phyloP scores from a whole-genome alignment of 2,329 filamentous ascomycete species.

The Chrysoporthe deuterocubensis region DNA sequence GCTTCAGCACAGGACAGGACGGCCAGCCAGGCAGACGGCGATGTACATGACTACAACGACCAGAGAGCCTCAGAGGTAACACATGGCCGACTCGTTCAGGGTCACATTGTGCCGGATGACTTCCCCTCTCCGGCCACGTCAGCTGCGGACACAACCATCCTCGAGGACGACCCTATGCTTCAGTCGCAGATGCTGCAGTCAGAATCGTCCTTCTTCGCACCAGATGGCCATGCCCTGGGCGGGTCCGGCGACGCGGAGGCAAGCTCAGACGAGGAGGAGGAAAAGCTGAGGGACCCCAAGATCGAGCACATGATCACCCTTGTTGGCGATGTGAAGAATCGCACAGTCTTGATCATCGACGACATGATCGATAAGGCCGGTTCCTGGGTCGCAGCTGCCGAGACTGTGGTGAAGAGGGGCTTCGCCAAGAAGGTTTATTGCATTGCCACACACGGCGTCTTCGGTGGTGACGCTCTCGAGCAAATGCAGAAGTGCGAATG shows the following conservation, averaged over 20 bases:
- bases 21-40: conserved; percentile 45
- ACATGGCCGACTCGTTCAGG: conserved; percentile 86
- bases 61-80: conserved; percentile 87
- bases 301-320: conserved; percentile 95
- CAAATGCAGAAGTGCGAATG: conserved; percentile 91
- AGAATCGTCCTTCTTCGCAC: conserved; percentile 77
- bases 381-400: conserved; percentile 96
- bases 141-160: conserved; percentile 66
- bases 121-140: conserved; percentile 79
- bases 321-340: conserved; percentile 90
- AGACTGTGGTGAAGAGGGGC: conserved; percentile 93
- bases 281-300: conserved; percentile 77
- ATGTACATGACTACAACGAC: conserved; percentile 67
- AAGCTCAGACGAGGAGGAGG: conserved; percentile 90
- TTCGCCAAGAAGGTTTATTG: conserved; percentile 93
- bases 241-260: conserved; percentile 83
- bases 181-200: conserved; percentile 81
- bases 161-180: conserved; percentile 80
- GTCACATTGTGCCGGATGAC: conserved; percentile 93
- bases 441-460: conserved; percentile 95
- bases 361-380: conserved; percentile 99
- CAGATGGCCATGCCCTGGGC: conserved; percentile 73
- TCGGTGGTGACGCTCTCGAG: conserved; percentile 85
- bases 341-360: conserved; percentile 92
- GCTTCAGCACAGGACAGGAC: conserved; percentile 40